phyloP scores from a whole-genome alignment of 192 early-diverging fungal genomes.

The Funneliformis mosseae region DNA sequence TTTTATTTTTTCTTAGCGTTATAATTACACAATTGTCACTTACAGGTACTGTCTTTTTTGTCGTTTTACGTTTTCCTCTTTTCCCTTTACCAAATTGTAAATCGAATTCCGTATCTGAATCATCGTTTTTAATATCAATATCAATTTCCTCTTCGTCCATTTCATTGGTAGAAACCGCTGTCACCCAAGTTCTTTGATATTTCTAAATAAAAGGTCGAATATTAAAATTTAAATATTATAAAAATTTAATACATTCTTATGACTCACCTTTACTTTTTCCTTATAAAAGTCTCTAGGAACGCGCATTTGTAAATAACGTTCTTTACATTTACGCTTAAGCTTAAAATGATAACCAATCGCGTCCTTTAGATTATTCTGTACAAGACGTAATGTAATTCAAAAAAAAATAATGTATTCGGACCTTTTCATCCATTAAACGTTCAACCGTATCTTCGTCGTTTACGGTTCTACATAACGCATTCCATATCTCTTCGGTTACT shows the following conservation, averaged over 20 bases:
- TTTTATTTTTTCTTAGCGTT: too few species aligned
- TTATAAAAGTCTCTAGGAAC: constrained; percentile 21
- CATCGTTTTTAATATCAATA: constrained; percentile 6
- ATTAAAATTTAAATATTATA: neutral
- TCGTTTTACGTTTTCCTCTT: neutral
- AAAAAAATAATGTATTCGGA: neutral
- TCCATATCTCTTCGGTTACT: constrained; percentile 16
- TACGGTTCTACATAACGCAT: constrained; percentile 25
- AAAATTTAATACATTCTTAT: neutral
- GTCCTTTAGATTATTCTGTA: neutral
- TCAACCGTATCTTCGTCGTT: constrained; percentile 18
- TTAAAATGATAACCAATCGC: neutral
- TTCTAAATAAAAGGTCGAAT: neutral
- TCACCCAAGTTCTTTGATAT: neutral
- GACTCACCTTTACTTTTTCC: neutral
- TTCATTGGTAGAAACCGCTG: neutral
- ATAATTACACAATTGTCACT: neutral
- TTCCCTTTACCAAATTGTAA: neutral
- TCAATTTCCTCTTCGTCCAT: neutral
- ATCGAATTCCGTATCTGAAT: neutral
- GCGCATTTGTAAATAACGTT: constrained; percentile 23
- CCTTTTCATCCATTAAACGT: constrained; percentile 23
- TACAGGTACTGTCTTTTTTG: neutral
- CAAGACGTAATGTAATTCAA: neutral
- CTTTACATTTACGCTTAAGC: constrained; percentile 5